Evolutionary conservation across 139 green algal genomes (phyloP).

Genomic region (Tetradesmus lagerheimii): DNA sequence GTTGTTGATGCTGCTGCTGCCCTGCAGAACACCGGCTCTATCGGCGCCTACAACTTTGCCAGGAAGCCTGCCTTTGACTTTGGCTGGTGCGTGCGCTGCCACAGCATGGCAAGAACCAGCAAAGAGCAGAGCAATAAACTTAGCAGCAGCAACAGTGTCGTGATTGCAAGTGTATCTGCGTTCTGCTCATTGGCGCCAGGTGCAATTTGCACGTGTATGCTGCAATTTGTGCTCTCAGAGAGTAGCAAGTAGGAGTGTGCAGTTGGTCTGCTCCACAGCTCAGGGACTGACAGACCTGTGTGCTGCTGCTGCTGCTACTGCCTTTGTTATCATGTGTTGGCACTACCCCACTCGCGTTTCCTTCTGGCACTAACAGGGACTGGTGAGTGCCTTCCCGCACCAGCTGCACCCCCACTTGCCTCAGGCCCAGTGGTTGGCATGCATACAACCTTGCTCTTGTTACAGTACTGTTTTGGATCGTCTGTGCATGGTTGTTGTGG

Average conservation of each 20-base stretch:
- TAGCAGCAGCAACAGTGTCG: neutral
- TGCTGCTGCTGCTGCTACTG: neutral
- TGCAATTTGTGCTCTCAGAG: no score
- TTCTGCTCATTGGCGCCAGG: no score
- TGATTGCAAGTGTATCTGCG: neutral
- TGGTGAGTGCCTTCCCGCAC: neutral
- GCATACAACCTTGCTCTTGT: no score
- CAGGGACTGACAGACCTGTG: no score
- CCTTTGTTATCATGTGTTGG: neutral
- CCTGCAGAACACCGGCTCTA: slow-evolving; percentile 37
- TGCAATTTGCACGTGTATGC: no score
- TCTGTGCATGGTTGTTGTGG: no score
- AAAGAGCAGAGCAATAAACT: neutral
- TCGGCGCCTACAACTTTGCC: slow-evolving; percentile 76
- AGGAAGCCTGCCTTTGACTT: slow-evolving; percentile 78
- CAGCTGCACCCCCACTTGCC: no score
- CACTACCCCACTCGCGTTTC: neutral
- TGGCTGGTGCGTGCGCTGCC: slow-evolving; percentile 62
- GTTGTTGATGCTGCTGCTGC: neutral
- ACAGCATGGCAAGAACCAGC: neutral
- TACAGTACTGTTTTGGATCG: no score
- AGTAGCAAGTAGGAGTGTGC: no score
- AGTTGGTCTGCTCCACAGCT: no score
- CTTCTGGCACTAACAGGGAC: neutral
- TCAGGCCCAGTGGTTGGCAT: no score